These are phyloP conservation scores for Aureobasidium sp. DNA, from an alignment of 2,329 filamentous ascomycete species.

Conservation along the genomic window DNA sequence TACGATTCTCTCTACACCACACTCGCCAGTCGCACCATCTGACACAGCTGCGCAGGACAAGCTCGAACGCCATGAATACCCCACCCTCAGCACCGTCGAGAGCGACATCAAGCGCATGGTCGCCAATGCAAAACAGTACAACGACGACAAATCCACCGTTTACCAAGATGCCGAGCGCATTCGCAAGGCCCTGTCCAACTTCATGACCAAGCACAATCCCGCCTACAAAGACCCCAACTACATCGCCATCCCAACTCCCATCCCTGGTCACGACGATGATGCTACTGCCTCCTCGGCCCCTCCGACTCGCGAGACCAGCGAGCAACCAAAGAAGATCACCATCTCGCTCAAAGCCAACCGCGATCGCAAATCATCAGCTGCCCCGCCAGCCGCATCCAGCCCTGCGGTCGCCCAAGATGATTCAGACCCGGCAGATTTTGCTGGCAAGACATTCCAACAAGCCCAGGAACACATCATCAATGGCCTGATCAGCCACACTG, in stretches of 20 bases:
- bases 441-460: constrained; percentile 69
- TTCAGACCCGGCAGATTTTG: constrained; percentile 44
- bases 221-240: constrained; percentile 67
- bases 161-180: constrained; percentile 83
- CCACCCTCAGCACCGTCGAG: constrained; percentile 66
- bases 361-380: constrained; percentile 16
- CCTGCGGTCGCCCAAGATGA: not conserved
- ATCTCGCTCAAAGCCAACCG: constrained; percentile 11
- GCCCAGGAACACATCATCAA: constrained; percentile 80
- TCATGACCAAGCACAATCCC: constrained; percentile 80
- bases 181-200: constrained; percentile 77
- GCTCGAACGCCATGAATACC: constrained; percentile 61
- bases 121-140: constrained; percentile 78
- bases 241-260: constrained; percentile 63
- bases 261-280: constrained; percentile 46
- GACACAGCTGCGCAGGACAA: constrained; percentile 42
- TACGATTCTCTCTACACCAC: constrained; percentile 22
- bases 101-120: constrained; percentile 85
- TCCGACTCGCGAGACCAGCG: constrained; percentile 17
- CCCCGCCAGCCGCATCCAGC: not conserved
- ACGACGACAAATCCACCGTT: constrained; percentile 61
- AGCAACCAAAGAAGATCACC: constrained; percentile 21
- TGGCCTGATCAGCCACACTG: constrained; percentile 61
- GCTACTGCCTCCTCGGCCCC: not conserved
- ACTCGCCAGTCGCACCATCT: not conserved